These are phyloP conservation scores for Penicillium robsamsonii DNA, from an alignment of 495 filamentous ascomycete species.

Conservation along the genomic window DNA sequence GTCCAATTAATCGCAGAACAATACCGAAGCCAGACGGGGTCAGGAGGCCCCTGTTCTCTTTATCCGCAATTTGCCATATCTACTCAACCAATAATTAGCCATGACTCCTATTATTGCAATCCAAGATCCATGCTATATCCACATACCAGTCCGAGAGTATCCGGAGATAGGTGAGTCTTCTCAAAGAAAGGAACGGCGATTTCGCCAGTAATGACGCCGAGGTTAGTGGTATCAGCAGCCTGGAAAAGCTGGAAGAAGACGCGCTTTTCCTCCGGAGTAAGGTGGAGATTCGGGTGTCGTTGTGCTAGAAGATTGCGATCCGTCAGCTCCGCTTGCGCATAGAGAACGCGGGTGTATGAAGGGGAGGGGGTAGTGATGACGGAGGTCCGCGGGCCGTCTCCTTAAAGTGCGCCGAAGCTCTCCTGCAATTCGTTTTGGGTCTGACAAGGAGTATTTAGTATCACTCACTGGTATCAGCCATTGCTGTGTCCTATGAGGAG, in stretches of 20 bases:
- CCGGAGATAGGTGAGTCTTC: slow-evolving; percentile 82
- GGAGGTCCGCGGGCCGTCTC: slow-evolving; percentile 28
- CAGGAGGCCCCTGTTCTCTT: slow-evolving; percentile 89
- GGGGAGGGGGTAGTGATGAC: slow-evolving; percentile 16
- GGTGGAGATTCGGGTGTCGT: slow-evolving; percentile 70
- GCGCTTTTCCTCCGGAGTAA: slow-evolving; percentile 89
- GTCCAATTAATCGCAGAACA: slow-evolving; percentile 89
- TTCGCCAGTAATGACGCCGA: slow-evolving; percentile 95
- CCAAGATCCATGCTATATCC: background rate
- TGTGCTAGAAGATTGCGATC: slow-evolving; percentile 27
- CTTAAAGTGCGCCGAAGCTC: slow-evolving; percentile 30
- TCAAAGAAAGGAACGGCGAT: slow-evolving; percentile 97
- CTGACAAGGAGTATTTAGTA: background rate
- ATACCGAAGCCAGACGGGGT: slow-evolving; percentile 88
- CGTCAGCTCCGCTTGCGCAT: slow-evolving; percentile 31
- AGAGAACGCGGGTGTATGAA: slow-evolving; percentile 10
- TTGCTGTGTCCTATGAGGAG: slow-evolving; percentile 37
- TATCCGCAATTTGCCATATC: slow-evolving; percentile 99
- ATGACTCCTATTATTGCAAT: slow-evolving; percentile 8
- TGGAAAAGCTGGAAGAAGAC: slow-evolving; percentile 88
- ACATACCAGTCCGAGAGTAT: slow-evolving; percentile 83
- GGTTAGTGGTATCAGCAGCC: slow-evolving; percentile 80
- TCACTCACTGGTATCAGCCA: slow-evolving; percentile 43
- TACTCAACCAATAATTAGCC: slow-evolving; percentile 31
- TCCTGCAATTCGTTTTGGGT: slow-evolving; percentile 1